Base-by-base conservation (phyloP, 768 basidiomycete species). In the Omphalotus guepiniiformis region DNA sequence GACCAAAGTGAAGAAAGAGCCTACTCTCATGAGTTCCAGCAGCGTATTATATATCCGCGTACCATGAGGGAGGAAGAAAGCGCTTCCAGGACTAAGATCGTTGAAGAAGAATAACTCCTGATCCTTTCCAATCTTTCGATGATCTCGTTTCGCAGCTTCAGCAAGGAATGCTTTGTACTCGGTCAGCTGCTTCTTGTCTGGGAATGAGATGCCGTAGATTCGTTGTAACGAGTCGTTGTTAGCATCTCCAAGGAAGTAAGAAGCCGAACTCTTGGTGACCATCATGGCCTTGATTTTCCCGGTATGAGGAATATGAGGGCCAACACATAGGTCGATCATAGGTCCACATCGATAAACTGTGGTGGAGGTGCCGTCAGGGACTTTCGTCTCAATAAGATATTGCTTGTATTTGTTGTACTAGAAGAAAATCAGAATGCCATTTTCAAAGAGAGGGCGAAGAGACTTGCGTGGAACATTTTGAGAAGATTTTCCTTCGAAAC, bases 101-200 rank as follows among this genome's bases (percentile, higher is more conserved):
- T 96, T 90, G 80, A 97, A 98, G 77, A 97, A 95, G 78, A 93
- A 99, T 7, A 99, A 72, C 57, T 99, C 96, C 75, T 99, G 96
- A 56, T 97, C 93, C 80, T 85, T 93, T 47, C 91, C 96, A 49
- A 99, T 98, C 72, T 90, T 92, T 37, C 96, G 74, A 61, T 98
- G 96, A 64, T 99, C 95, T 4, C 95, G 86, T 65, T 89, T 96
- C n/a, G 95, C 94, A 42, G 96, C 96, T 66, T 99, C 95, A 25
- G 82, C 94, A 48, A 98, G 78, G 76, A 96, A 96, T 38, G 76
- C 79, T 72, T 98, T 97, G 79, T 98, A 93, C 50, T 97, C 96
- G 12, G 83, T 71, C 55, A 98, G 69, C 63, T 95, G 91, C 64
- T 96, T 95, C 69, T 88, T 88, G 70, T 98, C 96, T 0, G 96